Conservation (phyloP, 768 basidiomycete genomes). For the Lactarius psammicola region DNA sequence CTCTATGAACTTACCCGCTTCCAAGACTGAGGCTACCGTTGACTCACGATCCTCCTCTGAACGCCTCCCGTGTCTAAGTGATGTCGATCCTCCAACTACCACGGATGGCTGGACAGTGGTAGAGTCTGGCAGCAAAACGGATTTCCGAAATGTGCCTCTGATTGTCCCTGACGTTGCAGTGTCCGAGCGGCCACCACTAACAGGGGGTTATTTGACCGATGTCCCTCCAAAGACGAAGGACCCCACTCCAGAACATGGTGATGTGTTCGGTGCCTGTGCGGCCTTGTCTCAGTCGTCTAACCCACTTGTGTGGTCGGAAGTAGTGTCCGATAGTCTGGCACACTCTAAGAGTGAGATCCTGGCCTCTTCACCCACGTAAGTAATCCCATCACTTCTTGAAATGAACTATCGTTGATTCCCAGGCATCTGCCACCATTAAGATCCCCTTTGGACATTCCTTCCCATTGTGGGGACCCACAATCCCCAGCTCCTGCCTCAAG, state of each 20-base stretch:
- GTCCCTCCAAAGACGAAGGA: not conserved
- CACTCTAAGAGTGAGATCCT: not conserved
- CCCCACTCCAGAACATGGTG: not conserved
- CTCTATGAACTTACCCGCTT: slow-evolving; percentile 2
- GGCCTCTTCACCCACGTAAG: slow-evolving; percentile 13
- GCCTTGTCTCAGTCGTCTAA: slow-evolving; percentile 6
- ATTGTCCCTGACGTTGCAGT: not conserved
- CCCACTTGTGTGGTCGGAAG: slow-evolving; percentile 5
- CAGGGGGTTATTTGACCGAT: not conserved
- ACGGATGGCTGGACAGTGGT: slow-evolving; percentile 20
- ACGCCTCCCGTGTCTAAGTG: slow-evolving; percentile 7
- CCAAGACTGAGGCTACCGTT: slow-evolving; percentile 13
- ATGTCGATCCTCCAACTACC: slow-evolving; percentile 1
- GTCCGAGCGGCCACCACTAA: not conserved
- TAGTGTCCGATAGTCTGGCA: slow-evolving; percentile 1
- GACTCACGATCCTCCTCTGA: slow-evolving; percentile 15
- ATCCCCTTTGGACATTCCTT: not conserved
- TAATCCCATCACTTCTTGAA: not conserved
- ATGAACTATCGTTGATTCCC: not conserved
- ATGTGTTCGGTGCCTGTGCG: not conserved
- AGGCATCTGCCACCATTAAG: not conserved
- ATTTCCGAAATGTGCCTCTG: not conserved
- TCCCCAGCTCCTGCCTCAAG: slow-evolving; percentile 4
- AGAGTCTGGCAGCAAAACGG: not conserved
- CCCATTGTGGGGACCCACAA: not conserved